Conservation (phyloP, 1,284 basidiomycete species). For the Apiotrichum veenhuisii region DNA sequence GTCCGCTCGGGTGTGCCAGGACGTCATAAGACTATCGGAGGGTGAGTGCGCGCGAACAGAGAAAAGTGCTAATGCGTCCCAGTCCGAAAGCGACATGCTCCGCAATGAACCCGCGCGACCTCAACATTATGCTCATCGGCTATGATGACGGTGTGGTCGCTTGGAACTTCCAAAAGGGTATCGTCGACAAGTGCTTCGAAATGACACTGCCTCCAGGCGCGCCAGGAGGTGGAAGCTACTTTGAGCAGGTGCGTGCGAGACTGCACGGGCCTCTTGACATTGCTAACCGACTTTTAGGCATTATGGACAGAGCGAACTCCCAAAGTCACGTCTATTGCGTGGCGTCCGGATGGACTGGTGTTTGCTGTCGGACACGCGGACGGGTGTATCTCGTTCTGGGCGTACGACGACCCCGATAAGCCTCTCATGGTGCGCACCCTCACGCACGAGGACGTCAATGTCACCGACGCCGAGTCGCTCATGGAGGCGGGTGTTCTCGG, state of each 20-base stretch:
- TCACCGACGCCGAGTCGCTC: constrained; percentile 49
- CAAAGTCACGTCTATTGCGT: constrained; percentile 65
- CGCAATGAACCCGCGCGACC: constrained; percentile 70
- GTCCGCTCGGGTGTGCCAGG: constrained; percentile 58
- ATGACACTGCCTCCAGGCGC: constrained; percentile 69
- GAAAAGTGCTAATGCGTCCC: neutral
- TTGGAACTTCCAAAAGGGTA: constrained; percentile 66
- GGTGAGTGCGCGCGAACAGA: constrained; percentile 36
- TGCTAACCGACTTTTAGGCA: constrained; percentile 51
- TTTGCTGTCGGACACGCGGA: constrained; percentile 64
- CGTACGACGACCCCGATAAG: constrained; percentile 71
- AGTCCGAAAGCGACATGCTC: constrained; percentile 51
- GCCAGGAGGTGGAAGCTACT: constrained; percentile 69
- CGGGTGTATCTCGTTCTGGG: constrained; percentile 83
- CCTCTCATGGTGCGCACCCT: constrained; percentile 76
- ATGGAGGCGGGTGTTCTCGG: constrained; percentile 47
- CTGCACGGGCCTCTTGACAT: neutral
- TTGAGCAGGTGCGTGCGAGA: constrained; percentile 30
- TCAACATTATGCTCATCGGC: constrained; percentile 74
- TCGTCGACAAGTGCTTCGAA: constrained; percentile 63
- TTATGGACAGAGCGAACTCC: constrained; percentile 68
- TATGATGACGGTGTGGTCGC: constrained; percentile 76
- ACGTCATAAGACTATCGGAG: constrained; percentile 50
- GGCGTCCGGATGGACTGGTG: constrained; percentile 58
- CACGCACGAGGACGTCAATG: constrained; percentile 52